Evolutionary conservation across 306 rosid genomes (phyloP).

Genomic region (Acacia confusa): DNA sequence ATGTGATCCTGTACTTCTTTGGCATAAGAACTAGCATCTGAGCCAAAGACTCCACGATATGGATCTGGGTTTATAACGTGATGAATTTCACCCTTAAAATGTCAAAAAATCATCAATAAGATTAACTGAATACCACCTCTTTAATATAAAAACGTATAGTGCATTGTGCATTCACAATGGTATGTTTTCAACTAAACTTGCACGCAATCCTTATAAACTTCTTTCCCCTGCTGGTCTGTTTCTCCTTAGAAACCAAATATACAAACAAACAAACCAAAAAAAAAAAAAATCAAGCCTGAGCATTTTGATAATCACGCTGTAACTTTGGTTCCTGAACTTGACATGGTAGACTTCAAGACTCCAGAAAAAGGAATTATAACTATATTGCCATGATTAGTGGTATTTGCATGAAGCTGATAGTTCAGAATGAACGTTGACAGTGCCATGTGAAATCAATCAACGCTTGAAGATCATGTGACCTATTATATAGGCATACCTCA

Average conservation of each 20-base stretch:
- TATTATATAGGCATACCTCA: slow-evolving; percentile 56
- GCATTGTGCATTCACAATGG: slow-evolving; percentile 4
- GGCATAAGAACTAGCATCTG: slow-evolving; percentile 65
- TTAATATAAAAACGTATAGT: slow-evolving; percentile 2
- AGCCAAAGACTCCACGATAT: slow-evolving; percentile 73
- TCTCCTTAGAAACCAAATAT: not conserved
- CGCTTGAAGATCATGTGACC: slow-evolving; percentile 20
- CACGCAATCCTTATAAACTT: not conserved
- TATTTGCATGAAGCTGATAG: slow-evolving; percentile 6
- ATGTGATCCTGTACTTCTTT: slow-evolving; percentile 85
- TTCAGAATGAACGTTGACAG: slow-evolving; percentile 13
- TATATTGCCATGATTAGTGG: not conserved
- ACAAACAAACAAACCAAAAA: too few species aligned
- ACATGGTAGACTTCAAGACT: not conserved
- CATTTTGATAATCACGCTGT: not conserved
- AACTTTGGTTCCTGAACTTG: not conserved
- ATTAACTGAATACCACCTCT: slow-evolving; percentile 19
- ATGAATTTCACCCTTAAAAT: slow-evolving; percentile 77
- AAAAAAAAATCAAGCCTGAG: not conserved
- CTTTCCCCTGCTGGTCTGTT: not conserved
- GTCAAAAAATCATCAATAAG: slow-evolving; percentile 28
- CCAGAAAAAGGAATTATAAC: not conserved
- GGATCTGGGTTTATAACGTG: slow-evolving; percentile 91
- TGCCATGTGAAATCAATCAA: not conserved
- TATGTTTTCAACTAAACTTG: slow-evolving; percentile 1